Conservation (phyloP, 352 stramenopile genomes). For the Pythium periplocum region DNA sequence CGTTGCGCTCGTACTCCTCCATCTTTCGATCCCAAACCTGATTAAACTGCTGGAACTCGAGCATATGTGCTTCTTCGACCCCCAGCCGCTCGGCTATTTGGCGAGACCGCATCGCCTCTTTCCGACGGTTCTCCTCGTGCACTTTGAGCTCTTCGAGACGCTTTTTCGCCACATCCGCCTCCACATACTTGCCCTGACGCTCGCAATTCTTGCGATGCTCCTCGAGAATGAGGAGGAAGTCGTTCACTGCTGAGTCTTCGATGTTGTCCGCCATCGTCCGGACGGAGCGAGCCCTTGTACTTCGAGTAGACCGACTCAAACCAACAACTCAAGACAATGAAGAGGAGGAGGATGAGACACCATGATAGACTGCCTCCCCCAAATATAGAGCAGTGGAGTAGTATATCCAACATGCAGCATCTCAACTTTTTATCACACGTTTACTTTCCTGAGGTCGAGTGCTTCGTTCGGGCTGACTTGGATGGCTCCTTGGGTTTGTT, state of each 20-base stretch:
- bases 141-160: slow-evolving; percentile 95
- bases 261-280: slow-evolving; percentile 41
- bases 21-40: slow-evolving; percentile 95
- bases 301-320: no score
- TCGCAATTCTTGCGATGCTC: slow-evolving; percentile 97
- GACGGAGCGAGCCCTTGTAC: no score
- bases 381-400: no score
- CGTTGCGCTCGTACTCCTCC: slow-evolving; percentile 92
- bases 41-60: slow-evolving; percentile 98
- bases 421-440: no score
- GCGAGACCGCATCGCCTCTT: slow-evolving; percentile 92
- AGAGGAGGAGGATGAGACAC: no score
- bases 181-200: slow-evolving; percentile 95
- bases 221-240: slow-evolving; percentile 89
- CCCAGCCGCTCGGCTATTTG: slow-evolving; percentile 93
- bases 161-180: slow-evolving; percentile 96
- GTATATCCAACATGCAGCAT: no score
- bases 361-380: no score
- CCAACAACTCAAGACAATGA: no score
- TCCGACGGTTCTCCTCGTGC: slow-evolving; percentile 93
- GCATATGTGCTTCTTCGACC: slow-evolving; percentile 97
- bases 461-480: no score
- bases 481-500: no score
- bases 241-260: slow-evolving; percentile 76
- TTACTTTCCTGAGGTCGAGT: no score